Base-by-base conservation (phyloP, 192 early-diverging fungal genomes). In the Helicostylum pulchrum region DNA sequence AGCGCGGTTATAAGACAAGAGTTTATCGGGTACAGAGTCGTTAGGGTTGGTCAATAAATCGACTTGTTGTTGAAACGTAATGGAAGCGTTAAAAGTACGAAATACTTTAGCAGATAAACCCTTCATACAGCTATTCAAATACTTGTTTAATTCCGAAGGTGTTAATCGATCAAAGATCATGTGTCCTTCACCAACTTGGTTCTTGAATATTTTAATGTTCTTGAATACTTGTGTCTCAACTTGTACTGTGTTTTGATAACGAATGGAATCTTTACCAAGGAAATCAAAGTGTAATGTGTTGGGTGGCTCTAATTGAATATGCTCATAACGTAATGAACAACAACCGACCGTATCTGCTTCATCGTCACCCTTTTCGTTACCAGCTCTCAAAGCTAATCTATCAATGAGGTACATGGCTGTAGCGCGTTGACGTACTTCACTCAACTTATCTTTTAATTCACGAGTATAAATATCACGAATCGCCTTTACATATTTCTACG, bases 311-410 rank as follows among this genome's bases (percentile, higher is more conserved):
- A 97, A 77, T 17, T 81, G 86, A 32, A 99, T 82, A 65, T 99
- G 95, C 75, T 99, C 95, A 64, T 77, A 91, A 34, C 95, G 88
- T 53, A 99, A 77, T 5, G 97, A 99, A 78, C 97, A 99, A 67
- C 97, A 99, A 68, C 97, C 97, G 0, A 98, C 97, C 3, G 97
- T 99, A 72, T 99, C 97, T 0, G 97, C 97, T 78, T 97, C 95
- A 60, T 99, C 94, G 34, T 94, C 94, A 43, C 92, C 87, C 77
- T 99, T 99, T 64, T 98, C 97, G 67, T 97, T 97, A 48, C 97
- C 97, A 9, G 97, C 97, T 85, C 97, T 82, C 49, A 99, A 83
- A 9, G 97, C 97, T 19, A 92, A 81, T 45, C 85, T 82, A 79
- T 99, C 97, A 50, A 99, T 99, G 11, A 99, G 80, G 63, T 99